phyloP scores from a whole-genome alignment of 768 basidiomycete genomes.

The Leccinum subgranulosum region DNA sequence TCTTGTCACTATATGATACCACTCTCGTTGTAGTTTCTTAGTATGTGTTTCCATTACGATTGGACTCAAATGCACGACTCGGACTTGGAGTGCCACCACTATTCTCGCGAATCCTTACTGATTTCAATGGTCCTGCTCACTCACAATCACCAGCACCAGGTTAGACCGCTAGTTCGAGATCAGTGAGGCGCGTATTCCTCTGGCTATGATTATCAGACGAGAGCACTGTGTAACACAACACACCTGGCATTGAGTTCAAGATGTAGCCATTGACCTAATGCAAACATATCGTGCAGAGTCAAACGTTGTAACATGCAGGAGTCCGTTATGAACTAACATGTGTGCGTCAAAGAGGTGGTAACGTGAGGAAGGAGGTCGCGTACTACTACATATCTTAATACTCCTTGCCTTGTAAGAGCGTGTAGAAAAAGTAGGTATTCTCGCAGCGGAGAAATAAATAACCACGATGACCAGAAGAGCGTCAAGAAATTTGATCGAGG shows the following conservation, averaged over 20 bases:
- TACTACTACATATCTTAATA: background rate
- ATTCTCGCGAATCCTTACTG: too few relatives aligned
- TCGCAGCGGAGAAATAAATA: background rate
- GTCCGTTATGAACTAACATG: background rate
- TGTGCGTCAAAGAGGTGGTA: background rate
- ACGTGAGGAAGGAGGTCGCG: background rate
- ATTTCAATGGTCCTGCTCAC: too few relatives aligned
- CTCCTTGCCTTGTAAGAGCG: background rate
- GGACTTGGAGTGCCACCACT: too few relatives aligned
- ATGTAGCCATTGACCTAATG: background rate
- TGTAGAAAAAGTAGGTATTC: background rate
- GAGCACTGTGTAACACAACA: background rate
- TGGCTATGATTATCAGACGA: background rate
- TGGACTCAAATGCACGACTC: too few relatives aligned
- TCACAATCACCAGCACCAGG: too few relatives aligned
- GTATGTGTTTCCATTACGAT: too few relatives aligned
- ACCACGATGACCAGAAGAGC: background rate
- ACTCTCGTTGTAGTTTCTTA: too few relatives aligned
- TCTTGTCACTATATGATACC: too few relatives aligned
- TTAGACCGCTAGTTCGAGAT: too few relatives aligned
- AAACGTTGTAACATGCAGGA: background rate
- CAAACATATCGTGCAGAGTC: background rate
- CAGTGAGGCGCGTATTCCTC: background rate
- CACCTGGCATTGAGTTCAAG: background rate
- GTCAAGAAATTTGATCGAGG: background rate